These are phyloP conservation scores for Trametes sanguinea DNA, from an alignment of 768 basidiomycete genomes.

Conservation along the genomic window DNA sequence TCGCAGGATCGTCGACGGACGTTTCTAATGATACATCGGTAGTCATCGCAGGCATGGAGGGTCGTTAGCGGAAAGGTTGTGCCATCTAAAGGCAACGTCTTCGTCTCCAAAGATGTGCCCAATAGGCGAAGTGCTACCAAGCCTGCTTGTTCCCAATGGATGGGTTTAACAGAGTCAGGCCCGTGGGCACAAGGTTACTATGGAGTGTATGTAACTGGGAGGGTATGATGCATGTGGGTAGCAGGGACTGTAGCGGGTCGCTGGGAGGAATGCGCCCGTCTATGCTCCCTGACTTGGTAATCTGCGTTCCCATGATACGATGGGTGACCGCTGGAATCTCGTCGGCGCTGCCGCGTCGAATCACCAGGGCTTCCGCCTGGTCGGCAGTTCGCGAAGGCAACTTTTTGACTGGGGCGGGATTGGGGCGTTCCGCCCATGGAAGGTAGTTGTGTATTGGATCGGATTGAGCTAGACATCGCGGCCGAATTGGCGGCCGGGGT, in stretches of 20 bases:
- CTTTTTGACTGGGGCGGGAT: not conserved
- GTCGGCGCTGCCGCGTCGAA: not conserved
- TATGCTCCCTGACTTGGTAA: not conserved
- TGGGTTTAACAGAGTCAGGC: too few species aligned
- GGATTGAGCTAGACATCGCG: not conserved
- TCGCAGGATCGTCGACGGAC: not conserved
- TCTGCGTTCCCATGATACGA: not conserved
- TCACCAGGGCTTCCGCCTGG: not conserved
- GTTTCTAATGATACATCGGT: slow-evolving; percentile 7
- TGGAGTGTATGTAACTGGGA: not conserved
- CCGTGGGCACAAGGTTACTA: not conserved
- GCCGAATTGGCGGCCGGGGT: not conserved
- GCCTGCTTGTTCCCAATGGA: too few species aligned
- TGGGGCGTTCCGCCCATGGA: not conserved
- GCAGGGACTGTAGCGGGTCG: not conserved
- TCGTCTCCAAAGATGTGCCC: too few species aligned
- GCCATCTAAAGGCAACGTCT: not conserved
- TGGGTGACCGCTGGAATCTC: too few species aligned
- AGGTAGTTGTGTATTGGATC: not conserved
- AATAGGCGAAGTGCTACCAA: too few species aligned
- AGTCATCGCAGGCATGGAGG: not conserved
- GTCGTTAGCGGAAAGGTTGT: not conserved
- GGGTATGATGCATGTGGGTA: not conserved
- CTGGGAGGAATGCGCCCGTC: not conserved
- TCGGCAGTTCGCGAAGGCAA: not conserved